Evolutionary conservation across 305 asterid genomes (phyloP), one percentile per base, ranked within the genome.

Genomic region (Fraxinus ornus): DNA sequence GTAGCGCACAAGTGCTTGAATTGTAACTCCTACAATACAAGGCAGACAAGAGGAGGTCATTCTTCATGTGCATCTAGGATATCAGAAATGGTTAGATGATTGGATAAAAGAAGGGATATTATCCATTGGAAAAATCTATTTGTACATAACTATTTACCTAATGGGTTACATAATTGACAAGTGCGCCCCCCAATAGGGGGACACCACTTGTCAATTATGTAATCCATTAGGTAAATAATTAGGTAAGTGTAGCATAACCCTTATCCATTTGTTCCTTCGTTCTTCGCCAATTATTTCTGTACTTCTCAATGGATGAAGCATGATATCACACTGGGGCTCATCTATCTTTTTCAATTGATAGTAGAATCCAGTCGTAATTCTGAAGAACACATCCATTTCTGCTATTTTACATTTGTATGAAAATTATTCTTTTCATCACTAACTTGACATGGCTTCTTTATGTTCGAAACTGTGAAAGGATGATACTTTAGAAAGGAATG

Each of bases 21-120:
- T 19, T 94, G 98, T 91, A 88, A 84, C 76, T 94, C 98, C 3
- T 94, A 93, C 85, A 91, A 94, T 77, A 93, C 98, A 5, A 87
- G 85, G 87, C 95, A 91, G 87, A 94, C 91, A 30, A 85, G 90
- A 86, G 96, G 90, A 32, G 88, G 86, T 13, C 89, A 79, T 26
- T 32, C 90, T 44, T 82, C 94, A 4, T 90, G 92, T 82, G 72
- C 94, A 0, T 86, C 92, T 2, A 36, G 87, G 7, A 74, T 79
- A 26, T n/a, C 87, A 4, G 85, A 85, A 80, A 78, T 81, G 74
- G 86, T 89, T 83, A 79, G 89, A 74, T 86, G 87, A 86, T 37
- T 7, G 35, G 21, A 7, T 78, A 62, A 78, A 62, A 57, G 30
- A 62, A 15, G 37, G 35, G 70, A 60, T 21, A 21, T 32, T 32